Evolutionary conservation across 768 basidiomycete species (phyloP).

Genomic region (Porpolomopsis calyptriformis): DNA sequence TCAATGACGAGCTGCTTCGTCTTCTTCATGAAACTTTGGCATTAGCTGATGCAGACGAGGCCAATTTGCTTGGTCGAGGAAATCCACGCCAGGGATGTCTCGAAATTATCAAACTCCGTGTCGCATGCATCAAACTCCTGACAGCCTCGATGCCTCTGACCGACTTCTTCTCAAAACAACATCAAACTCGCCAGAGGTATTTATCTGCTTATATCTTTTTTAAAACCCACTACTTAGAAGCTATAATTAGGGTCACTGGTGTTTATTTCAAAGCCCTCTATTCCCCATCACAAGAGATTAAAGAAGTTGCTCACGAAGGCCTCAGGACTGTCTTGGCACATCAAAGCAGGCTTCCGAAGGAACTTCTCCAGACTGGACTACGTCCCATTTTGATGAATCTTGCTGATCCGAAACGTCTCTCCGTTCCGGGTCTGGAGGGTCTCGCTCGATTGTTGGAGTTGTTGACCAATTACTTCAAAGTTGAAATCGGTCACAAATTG

Average conservation of each 20-base stretch:
- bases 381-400: constrained; percentile 97
- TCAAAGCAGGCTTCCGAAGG: constrained; percentile 88
- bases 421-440: constrained; percentile 86
- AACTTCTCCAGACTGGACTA: constrained; percentile 87
- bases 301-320: constrained; percentile 91
- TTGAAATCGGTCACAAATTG: constrained; percentile 96
- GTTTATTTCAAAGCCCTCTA: constrained; percentile 99
- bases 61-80: constrained; percentile 65
- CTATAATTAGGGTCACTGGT: constrained; percentile 61
- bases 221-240: constrained; percentile 4
- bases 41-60: constrained; percentile 90
- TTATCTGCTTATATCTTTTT: not conserved
- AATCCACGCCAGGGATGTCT: constrained; percentile 65
- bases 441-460: constrained; percentile 88
- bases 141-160: constrained; percentile 92
- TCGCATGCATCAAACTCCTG: constrained; percentile 86
- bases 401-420: constrained; percentile 89
- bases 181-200: constrained; percentile 77
- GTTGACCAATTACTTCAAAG: constrained; percentile 98
- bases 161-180: constrained; percentile 84
- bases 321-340: constrained; percentile 80
- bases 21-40: constrained; percentile 90
- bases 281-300: constrained; percentile 81
- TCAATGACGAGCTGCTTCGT: constrained; percentile 86
- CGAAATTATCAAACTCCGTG: constrained; percentile 82